phyloP scores from a whole-genome alignment of 192 early-diverging fungal genomes.

The Diversispora epigaea region DNA sequence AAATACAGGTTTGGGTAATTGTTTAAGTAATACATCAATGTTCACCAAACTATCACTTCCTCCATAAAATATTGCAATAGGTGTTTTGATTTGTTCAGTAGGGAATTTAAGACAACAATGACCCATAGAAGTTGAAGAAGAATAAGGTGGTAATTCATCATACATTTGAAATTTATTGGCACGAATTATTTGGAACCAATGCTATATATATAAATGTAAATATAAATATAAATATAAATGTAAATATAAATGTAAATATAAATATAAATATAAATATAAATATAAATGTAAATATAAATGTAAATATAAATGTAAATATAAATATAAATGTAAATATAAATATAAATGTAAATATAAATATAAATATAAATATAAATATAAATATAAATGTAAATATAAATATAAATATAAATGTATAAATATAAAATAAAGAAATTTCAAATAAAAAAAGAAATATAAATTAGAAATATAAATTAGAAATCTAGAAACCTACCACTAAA shows the following conservation, averaged over 20 bases:
- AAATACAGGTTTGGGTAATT: conserved; percentile 58
- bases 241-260: neutral
- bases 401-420: no score
- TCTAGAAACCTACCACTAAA: conserved; percentile 74
- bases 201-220: conserved; percentile 42
- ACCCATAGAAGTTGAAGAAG: conserved; percentile 45
- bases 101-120: conserved; percentile 72
- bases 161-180: conserved; percentile 88
- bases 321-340: neutral
- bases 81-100: conserved; percentile 76
- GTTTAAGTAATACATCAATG: conserved; percentile 54
- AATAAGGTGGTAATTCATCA: conserved; percentile 71
- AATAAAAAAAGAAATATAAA: no score
- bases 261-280: neutral
- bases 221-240: neutral
- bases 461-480: no score
- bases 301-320: conserved; percentile 29
- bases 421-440: no score
- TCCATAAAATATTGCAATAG: conserved; percentile 91
- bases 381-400: neutral
- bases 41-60: conserved; percentile 82
- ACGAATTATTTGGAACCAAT: conserved; percentile 96
- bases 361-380: neutral
- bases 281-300: no score
- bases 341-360: neutral